A percentile compares a stretch with the other conserved stretches of the same genome.
Conservation (phyloP, 257 asterid genomes). For the Penstemon davidsonii region DNA sequence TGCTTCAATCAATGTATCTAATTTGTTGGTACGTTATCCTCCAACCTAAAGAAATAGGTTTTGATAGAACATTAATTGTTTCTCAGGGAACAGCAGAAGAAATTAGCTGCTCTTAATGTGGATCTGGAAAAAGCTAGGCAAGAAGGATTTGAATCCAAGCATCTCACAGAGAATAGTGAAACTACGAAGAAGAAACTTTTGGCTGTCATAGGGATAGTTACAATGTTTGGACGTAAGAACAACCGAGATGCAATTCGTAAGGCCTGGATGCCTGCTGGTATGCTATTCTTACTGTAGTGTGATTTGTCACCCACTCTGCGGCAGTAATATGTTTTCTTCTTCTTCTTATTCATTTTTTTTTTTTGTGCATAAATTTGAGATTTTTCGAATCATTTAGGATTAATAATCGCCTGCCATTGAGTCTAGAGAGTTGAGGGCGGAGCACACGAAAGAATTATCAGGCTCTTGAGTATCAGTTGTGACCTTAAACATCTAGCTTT, state of each 20-base stretch:
- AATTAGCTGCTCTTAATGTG: slow-evolving; percentile 58
- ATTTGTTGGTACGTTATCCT: slow-evolving; percentile 19
- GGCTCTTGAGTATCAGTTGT: neutral
- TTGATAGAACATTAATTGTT: slow-evolving; percentile 29
- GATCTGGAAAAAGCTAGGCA: slow-evolving; percentile 74
- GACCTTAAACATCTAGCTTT: neutral
- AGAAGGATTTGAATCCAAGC: slow-evolving; percentile 68
- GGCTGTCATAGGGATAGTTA: slow-evolving; percentile 73
- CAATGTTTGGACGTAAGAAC: slow-evolving; percentile 71
- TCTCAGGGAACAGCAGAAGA: slow-evolving; percentile 76
- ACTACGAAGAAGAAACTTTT: slow-evolving; percentile 62
- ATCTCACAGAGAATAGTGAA: slow-evolving; percentile 42
- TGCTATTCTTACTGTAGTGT: slow-evolving; percentile 11
- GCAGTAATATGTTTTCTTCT: slow-evolving; percentile 6
- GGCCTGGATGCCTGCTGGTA: slow-evolving; percentile 93
- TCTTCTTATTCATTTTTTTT: neutral
- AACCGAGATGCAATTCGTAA: slow-evolving; percentile 88
- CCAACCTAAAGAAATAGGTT: slow-evolving; percentile 18
- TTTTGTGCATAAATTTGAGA: neutral
- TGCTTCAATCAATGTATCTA: neutral
- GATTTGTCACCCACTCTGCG: neutral
- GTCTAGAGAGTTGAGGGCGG: neutral
- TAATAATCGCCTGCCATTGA: neutral
- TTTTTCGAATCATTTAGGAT: slow-evolving; percentile 2
- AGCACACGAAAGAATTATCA: neutral